Conservation (phyloP, 139 green algal genomes). For the Yamagishiella unicocca region DNA sequence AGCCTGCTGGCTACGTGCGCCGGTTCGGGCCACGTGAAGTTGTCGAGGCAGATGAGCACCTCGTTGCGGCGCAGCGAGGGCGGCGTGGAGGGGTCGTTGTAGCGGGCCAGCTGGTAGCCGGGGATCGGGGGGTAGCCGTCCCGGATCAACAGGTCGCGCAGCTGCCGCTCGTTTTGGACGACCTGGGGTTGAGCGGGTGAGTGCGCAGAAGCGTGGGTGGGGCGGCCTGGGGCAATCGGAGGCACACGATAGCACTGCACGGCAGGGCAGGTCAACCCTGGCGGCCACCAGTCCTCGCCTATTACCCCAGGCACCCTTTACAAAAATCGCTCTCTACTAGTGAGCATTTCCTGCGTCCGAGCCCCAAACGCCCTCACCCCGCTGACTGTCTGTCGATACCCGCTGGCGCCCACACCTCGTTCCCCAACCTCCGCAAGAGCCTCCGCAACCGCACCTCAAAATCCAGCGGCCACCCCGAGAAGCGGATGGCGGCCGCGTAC, state of each 20-base stretch:
- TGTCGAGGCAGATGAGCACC: conserved; percentile 78
- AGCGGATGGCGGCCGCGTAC: conserved; percentile 57
- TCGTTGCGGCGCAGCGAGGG: conserved; percentile 81
- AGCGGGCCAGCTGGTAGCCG: conserved; percentile 73
- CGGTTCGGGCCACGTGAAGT: conserved; percentile 53
- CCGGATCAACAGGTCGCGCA: conserved; percentile 50
- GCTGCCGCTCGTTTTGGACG: conserved; percentile 47
- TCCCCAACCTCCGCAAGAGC: not conserved
- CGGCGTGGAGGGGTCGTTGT: conserved; percentile 82
- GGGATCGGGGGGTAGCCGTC: conserved; percentile 32
- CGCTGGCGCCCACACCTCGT: not conserved
- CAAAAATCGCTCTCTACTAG: too few relatives aligned
- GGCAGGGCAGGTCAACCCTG: not conserved
- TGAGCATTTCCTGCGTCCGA: not conserved
- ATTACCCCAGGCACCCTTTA: not conserved
- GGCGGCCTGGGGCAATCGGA: not conserved
- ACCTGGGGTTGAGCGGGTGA: conserved; percentile 10
- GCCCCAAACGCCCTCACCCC: not conserved
- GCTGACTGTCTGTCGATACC: not conserved
- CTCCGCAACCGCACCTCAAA: conserved; percentile 60
- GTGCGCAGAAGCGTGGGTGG: not conserved
- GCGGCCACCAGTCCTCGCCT: not conserved
- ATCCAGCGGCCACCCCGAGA: conserved; percentile 66
- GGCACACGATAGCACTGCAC: not conserved
- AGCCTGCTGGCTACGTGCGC: too few relatives aligned